Evolutionary conservation across 176 grass and related monocot species (phyloP), one percentile per base, ranked within the genome.

Genomic region (Aegilops tauschii): DNA sequence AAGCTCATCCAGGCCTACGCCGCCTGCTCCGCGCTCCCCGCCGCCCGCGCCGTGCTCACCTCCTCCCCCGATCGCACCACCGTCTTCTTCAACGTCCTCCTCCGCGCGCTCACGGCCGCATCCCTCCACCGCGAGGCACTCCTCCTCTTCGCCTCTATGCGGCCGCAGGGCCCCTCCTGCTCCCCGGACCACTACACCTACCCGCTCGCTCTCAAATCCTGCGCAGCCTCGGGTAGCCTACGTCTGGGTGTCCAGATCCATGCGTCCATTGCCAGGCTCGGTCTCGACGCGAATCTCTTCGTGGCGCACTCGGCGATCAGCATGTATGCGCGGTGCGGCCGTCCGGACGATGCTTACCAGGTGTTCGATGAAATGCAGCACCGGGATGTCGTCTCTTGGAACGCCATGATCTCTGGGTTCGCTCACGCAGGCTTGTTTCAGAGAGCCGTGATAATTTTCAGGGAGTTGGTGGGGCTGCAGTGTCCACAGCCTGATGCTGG

Each of bases 1-100:
- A 94, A 94, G 75, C 90, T 97, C 81, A 91, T 93, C 63, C 92
- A 93, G 65, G 92, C 88, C 80, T 91, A 89, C 84, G 90, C 92
- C 62, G 86, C 95, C 16, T 97, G 92, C 80, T 69, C 86, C 39
- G 90, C 90, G 20, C 83, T 92, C 82, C 80, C 42, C 5, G 65
- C 50, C 32, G 86, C 95, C 12, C 90, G 31, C 67, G 82, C 82
- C 61, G 47, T 97, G 83, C 86, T 97, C 74, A 69, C 87, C 28
- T 25, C 63, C 49, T 71, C 85, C 36, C 21, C 68, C 6, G 10
- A 64, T 67, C 73, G 78, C 70, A 86, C 28, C 40, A 80, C 80
- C 42, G 31, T 94, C 13, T 93, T 85, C 73, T 93, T 92, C 84
- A 93, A 97, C 34, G 90, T 94, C 18, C 89, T 97, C 78, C 88